These are phyloP conservation scores for Wolfiporia cocos DNA, from an alignment of 1,284 basidiomycete species.

Conservation along the genomic window DNA sequence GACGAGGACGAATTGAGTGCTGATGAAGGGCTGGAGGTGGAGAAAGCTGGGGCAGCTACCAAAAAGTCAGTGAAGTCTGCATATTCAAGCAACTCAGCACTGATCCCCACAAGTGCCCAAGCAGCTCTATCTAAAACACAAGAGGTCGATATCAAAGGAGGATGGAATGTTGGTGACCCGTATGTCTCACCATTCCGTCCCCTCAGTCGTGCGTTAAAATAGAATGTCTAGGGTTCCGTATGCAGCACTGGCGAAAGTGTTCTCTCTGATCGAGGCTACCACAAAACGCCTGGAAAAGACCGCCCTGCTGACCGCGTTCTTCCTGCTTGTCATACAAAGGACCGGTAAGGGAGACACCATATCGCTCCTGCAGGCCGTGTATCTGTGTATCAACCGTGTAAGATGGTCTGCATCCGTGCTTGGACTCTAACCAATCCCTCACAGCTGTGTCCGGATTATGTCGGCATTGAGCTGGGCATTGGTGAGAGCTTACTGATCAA, in stretches of 20 bases:
- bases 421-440: constrained; percentile 4
- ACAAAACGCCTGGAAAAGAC: constrained; percentile 96
- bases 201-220: no score
- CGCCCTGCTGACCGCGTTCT: constrained; percentile 81
- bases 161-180: constrained; percentile 87
- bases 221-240: constrained; percentile 75
- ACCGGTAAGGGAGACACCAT: constrained; percentile 65
- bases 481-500: constrained; percentile 95
- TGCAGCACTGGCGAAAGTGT: constrained; percentile 84
- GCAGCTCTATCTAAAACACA: constrained; percentile 54
- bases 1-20: constrained; percentile 47
- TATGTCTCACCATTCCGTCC: no score
- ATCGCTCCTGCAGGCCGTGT: constrained; percentile 84
- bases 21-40: constrained; percentile 48
- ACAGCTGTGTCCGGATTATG: constrained; percentile 92
- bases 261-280: constrained; percentile 89
- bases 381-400: constrained; percentile 96
- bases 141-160: constrained; percentile 77
- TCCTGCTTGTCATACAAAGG: constrained; percentile 85
- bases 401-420: constrained; percentile 18
- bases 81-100: background rate
- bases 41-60: constrained; percentile 45
- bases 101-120: constrained; percentile 54
- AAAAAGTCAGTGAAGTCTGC: constrained; percentile 48
- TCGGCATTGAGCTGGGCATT: constrained; percentile 94